Evolutionary conservation across 805 yeast species (phyloP).

Genomic region (Yamadazyma insecticola): DNA sequence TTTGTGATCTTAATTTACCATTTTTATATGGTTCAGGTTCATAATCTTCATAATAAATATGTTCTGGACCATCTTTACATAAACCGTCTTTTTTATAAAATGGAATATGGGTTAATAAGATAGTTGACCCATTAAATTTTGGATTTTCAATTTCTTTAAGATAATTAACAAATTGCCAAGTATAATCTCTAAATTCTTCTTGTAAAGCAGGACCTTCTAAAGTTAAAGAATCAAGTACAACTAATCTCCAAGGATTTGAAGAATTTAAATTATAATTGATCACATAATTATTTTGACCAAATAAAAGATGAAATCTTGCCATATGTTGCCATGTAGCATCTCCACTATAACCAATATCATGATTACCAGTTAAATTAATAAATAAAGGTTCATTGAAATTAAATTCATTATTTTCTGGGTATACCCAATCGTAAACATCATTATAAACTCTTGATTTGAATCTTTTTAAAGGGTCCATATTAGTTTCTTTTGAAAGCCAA

Average conservation of each 20-base stretch:
- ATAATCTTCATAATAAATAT: constrained; percentile 43
- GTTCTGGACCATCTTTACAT: constrained; percentile 81
- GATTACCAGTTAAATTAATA: constrained; percentile 88
- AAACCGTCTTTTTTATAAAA: constrained; percentile 76
- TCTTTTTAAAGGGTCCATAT: constrained; percentile 29
- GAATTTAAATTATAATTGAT: constrained; percentile 62
- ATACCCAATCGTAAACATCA: constrained; percentile 67
- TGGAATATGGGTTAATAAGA: constrained; percentile 86
- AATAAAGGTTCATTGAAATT: constrained; percentile 58
- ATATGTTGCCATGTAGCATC: constrained; percentile 91
- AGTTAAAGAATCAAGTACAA: constrained; percentile 78
- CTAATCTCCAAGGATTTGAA: constrained; percentile 77
- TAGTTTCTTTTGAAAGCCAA: constrained; percentile 39
- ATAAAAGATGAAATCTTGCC: constrained; percentile 66
- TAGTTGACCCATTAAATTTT: constrained; percentile 68
- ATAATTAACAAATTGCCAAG: constrained; percentile 69
- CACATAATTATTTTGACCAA: constrained; percentile 84
- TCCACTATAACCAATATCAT: constrained; percentile 93
- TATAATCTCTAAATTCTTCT: constrained; percentile 58
- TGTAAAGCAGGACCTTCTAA: constrained; percentile 89
- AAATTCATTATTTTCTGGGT: constrained; percentile 21
- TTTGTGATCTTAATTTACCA: constrained; percentile 75
- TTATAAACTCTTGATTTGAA: constrained; percentile 38
- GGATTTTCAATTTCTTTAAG: constrained; percentile 45
- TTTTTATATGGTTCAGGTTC: constrained; percentile 63